These are phyloP conservation scores for Cryptococcus maquisensis DNA, from an alignment of 1,284 basidiomycete species.

Conservation along the genomic window DNA sequence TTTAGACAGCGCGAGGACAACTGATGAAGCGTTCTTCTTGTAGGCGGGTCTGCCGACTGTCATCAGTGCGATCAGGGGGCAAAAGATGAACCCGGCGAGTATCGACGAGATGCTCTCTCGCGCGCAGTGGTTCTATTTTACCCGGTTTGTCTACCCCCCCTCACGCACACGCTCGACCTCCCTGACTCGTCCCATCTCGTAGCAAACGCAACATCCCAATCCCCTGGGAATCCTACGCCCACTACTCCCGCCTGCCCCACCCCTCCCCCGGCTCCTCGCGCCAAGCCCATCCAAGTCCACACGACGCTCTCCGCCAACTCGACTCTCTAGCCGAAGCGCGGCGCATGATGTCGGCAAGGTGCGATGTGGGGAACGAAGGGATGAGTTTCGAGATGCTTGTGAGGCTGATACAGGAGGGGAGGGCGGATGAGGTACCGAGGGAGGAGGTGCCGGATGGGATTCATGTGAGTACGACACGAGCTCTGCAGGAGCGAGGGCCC, in stretches of 20 bases:
- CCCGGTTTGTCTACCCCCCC: constrained; percentile 16
- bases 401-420: constrained; percentile 30
- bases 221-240: constrained; percentile 19
- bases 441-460: constrained; percentile 30
- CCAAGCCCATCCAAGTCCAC: neutral
- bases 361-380: constrained; percentile 6
- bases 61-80: constrained; percentile 28
- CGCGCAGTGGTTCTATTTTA: constrained; percentile 46
- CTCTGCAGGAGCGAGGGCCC: too few relatives aligned
- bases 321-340: constrained; percentile 22
- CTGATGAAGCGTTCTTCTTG: neutral
- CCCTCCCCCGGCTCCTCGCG: too few relatives aligned
- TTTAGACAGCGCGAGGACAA: neutral
- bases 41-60: constrained; percentile 41
- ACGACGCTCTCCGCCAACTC: constrained; percentile 3
- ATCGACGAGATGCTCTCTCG: constrained; percentile 41
- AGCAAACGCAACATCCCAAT: constrained; percentile 11
- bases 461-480: constrained; percentile 34
- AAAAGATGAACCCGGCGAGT: constrained; percentile 16
- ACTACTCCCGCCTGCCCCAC: too few relatives aligned
- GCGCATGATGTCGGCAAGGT: constrained; percentile 18
- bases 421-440: constrained; percentile 29
- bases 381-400: constrained; percentile 27
- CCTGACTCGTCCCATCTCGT: neutral
- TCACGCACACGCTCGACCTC: neutral